Evolutionary conservation across 805 yeast species (phyloP).

Genomic region (Nakazawaea anatomiae): DNA sequence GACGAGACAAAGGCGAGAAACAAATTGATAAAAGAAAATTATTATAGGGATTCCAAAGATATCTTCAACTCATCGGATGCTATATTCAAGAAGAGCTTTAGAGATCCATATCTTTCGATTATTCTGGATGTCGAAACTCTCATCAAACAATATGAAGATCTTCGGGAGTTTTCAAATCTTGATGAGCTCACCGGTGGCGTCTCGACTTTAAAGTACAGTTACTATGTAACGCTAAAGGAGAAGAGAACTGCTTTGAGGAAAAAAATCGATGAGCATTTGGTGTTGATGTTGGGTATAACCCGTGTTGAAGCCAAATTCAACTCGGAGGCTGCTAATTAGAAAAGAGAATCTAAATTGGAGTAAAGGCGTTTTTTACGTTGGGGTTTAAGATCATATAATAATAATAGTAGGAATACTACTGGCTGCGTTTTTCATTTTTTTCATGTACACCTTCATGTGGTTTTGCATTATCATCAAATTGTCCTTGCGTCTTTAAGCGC

Average conservation of each 20-base stretch:
- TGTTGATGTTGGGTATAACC: constrained; percentile 1
- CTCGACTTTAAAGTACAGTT: background rate
- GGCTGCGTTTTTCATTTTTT: too few species aligned
- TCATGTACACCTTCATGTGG: too few species aligned
- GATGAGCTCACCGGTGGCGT: background rate
- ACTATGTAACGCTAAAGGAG: background rate
- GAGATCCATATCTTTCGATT: constrained; percentile 1
- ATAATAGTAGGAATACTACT: background rate
- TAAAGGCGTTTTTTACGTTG: too few species aligned
- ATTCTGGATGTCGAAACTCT: background rate
- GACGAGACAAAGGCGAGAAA: background rate
- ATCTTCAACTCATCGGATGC: background rate
- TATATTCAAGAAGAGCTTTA: constrained; percentile 1
- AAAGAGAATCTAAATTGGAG: too few species aligned
- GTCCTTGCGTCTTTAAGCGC: too few species aligned
- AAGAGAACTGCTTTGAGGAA: constrained; percentile 2
- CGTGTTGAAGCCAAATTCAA: constrained; percentile 4
- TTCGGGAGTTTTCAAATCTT: background rate
- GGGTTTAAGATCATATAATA: too few species aligned
- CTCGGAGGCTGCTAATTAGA: background rate
- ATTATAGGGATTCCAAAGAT: background rate
- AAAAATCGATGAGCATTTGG: constrained; percentile 4
- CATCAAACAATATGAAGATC: background rate
- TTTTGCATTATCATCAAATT: too few species aligned
- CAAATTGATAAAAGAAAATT: background rate